Conservation (phyloP, 257 asterid genomes). For the Fraxinus anomala region DNA sequence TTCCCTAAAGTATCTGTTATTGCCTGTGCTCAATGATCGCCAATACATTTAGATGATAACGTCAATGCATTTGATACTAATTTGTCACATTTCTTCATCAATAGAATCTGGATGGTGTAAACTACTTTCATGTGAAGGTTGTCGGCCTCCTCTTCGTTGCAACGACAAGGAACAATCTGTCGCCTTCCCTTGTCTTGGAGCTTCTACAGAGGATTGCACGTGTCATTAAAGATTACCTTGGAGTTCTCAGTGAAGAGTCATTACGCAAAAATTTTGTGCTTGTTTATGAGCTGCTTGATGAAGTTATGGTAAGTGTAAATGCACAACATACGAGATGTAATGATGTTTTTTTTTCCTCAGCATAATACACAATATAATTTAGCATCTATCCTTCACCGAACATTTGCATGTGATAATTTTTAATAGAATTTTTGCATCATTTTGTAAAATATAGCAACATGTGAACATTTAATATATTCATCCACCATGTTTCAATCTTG, state of each 20-base stretch:
- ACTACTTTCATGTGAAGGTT: slow-evolving; percentile 96
- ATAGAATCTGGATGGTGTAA: slow-evolving; percentile 94
- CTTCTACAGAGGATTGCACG: slow-evolving; percentile 98
- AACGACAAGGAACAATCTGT: slow-evolving; percentile 77
- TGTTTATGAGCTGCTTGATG: slow-evolving; percentile 97
- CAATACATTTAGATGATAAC: slow-evolving; percentile 12
- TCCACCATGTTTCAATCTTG: not conserved
- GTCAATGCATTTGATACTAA: slow-evolving; percentile 27
- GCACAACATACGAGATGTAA: slow-evolving; percentile 7
- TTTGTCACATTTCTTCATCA: slow-evolving; percentile 51
- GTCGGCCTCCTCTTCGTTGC: slow-evolving; percentile 96
- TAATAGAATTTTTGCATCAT: slow-evolving; percentile 4
- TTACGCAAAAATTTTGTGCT: slow-evolving; percentile 94
- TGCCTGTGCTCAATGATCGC: slow-evolving; percentile 10
- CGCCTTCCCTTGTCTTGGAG: slow-evolving; percentile 97
- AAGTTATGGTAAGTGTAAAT: slow-evolving; percentile 81
- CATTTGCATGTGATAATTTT: not conserved
- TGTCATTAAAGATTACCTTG: slow-evolving; percentile 95
- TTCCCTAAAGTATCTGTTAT: not conserved
- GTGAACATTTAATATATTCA: slow-evolving; percentile 10
- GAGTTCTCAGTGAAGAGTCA: slow-evolving; percentile 93
- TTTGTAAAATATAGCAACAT: slow-evolving; percentile 11
- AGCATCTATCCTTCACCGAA: slow-evolving; percentile 3
- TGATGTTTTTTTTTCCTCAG: slow-evolving; percentile 15
- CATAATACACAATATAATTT: not conserved